phyloP scores from a whole-genome alignment of 129 eudicot genomes.

The Saposhnikovia divaricata region DNA sequence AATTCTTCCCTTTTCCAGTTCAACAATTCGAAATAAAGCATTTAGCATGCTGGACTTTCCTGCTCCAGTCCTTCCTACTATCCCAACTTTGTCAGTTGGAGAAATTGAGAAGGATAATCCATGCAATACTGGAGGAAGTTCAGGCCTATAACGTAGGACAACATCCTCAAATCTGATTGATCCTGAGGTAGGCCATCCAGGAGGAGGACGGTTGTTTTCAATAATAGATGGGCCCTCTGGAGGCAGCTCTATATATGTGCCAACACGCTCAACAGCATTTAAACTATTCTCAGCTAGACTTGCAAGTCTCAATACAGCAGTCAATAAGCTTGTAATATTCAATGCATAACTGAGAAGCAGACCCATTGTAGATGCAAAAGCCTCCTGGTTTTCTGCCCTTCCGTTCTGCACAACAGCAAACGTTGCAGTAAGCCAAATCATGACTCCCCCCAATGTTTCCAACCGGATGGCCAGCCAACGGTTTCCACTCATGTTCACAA shows the following conservation, averaged over 20 bases:
- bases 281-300: conserved; percentile 90
- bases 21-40: conserved; percentile 93
- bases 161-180: conserved; percentile 70
- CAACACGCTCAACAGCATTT: conserved; percentile 92
- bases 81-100: conserved; percentile 79
- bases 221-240: conserved; percentile 73
- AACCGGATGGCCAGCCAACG: conserved; percentile 93
- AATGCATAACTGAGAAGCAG: conserved; percentile 83
- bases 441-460: conserved; percentile 84
- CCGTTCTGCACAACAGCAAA: conserved; percentile 92
- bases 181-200: conserved; percentile 88
- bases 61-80: conserved; percentile 97
- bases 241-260: conserved; percentile 86
- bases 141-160: conserved; percentile 78
- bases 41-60: conserved; percentile 99
- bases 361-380: conserved; percentile 98
- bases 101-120: conserved; percentile 61
- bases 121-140: conserved; percentile 80
- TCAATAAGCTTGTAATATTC: conserved; percentile 66
- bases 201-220: conserved; percentile 73
- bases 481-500: conserved; percentile 75
- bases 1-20: conserved; percentile 77
- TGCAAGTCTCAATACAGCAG: conserved; percentile 74
- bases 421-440: conserved; percentile 96
- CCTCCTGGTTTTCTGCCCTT: conserved; percentile 73